Conservation (phyloP, 306 rosid species). For the Abrus pulchellus region DNA sequence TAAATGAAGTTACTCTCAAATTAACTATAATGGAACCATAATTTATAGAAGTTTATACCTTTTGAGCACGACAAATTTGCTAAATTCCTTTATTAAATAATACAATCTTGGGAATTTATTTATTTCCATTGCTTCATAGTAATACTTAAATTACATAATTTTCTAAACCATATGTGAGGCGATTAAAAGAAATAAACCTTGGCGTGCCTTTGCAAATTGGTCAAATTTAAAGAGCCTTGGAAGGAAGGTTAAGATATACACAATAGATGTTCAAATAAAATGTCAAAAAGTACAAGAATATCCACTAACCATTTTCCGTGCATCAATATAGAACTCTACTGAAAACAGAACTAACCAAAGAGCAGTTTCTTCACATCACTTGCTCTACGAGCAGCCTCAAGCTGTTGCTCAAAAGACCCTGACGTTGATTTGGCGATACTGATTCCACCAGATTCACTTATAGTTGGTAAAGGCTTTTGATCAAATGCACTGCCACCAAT, state of each 20-base stretch:
- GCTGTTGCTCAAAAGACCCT: slow-evolving; percentile 86
- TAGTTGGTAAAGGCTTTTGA: slow-evolving; percentile 52
- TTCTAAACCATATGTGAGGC: not conserved
- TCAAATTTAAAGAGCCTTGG: not conserved
- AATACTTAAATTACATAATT: slow-evolving; percentile 7
- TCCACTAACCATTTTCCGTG: slow-evolving; percentile 9
- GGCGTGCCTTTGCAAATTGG: not conserved
- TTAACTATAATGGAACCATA: not conserved
- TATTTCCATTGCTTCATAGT: not conserved
- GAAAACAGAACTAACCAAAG: slow-evolving; percentile 76
- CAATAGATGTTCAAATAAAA: slow-evolving; percentile 2
- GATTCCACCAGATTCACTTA: slow-evolving; percentile 56
- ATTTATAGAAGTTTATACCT: not conserved
- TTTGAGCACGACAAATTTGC: not conserved
- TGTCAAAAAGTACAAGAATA: not conserved
- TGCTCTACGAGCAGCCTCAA: slow-evolving; percentile 96
- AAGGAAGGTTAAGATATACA: not conserved
- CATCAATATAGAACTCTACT: not conserved
- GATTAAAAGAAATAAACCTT: slow-evolving; percentile 3
- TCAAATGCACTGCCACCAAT: slow-evolving; percentile 46
- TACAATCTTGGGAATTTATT: not conserved
- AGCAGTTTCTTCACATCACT: slow-evolving; percentile 87
- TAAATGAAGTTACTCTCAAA: not conserved
- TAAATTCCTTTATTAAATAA: slow-evolving; percentile 9
- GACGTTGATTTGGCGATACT: slow-evolving; percentile 56